Evolutionary conservation across 805 yeast species (phyloP).

Genomic region (Suhomyces kilbournensis): DNA sequence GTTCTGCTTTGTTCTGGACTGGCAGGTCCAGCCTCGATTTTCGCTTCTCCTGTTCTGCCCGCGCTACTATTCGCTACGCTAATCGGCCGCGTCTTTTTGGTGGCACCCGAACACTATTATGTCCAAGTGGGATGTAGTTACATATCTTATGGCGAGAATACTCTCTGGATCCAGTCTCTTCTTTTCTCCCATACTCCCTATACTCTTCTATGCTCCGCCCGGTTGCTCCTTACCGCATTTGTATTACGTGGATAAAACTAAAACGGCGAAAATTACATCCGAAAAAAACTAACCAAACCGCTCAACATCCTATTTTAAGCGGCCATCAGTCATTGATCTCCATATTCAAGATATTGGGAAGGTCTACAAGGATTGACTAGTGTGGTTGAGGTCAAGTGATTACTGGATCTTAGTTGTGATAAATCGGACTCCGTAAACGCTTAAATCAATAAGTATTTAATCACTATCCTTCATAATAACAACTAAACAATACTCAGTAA

Average conservation of each 20-base stretch:
- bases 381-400: neutral
- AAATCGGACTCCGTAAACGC: neutral
- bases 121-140: neutral
- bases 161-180: neutral
- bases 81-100: neutral
- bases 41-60: neutral
- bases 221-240: neutral
- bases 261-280: conserved; percentile 3
- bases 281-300: neutral
- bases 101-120: neutral
- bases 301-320: neutral
- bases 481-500: neutral
- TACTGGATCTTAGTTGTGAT: neutral
- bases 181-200: neutral
- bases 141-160: neutral
- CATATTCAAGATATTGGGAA: neutral
- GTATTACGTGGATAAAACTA: conserved; percentile 2
- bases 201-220: neutral
- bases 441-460: neutral
- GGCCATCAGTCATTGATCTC: neutral
- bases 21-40: neutral
- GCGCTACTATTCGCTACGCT: neutral
- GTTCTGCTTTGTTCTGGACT: neutral
- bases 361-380: neutral
- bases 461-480: neutral